Base-by-base conservation (phyloP, 495 filamentous ascomycete species). In the Acidiella bohemica region DNA sequence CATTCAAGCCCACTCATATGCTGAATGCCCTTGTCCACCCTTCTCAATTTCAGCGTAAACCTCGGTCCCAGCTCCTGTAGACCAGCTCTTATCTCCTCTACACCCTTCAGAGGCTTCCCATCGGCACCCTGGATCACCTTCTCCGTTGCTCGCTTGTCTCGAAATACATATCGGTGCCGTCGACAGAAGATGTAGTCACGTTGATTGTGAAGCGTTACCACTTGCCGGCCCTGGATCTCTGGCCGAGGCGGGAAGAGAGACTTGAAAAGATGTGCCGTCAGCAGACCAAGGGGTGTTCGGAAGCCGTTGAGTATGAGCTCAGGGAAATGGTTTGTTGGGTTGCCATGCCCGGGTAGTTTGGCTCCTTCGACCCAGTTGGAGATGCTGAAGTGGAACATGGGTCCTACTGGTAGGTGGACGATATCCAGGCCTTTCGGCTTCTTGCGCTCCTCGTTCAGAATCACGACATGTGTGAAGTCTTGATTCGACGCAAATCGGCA, bases 231-330 rank as follows among this genome's bases (percentile, higher is more conserved):
- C 19, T 71, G 64, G 2, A 94, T 61, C 42, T 97, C 84, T 3
- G 90, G 86, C 38, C 75, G 71, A 2, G 78, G 67, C 0, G 88
- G 87, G 64, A 90, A 95, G 27, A 95, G 59, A 0, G 73, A 73
- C 44, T 78, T 71, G 68, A 96, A 88, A 0, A 93, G 66, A 47
- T 82, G 78, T 9, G 86, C 90, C 0, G 83, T 84, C n/a, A 93
- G 67, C 4, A 93, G 65, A 58, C 92, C 92, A 8, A 97, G 66
- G 0, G 90, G 84, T 0, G 92, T 97, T 50, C 83, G 75, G 67
- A 97, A 97, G 55, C 87, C 86, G 60, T 95, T 95, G 25, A 97
- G 70, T 34, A 95, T 82, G 28, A 97, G 71, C 60, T 97, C 90
- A 3, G 88, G 90, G 47, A 76, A 84, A 61, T 94, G 88, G 28